Evolutionary conservation across 2,329 filamentous ascomycete genomes (phyloP).

Genomic region (Diaporthe capsici): DNA sequence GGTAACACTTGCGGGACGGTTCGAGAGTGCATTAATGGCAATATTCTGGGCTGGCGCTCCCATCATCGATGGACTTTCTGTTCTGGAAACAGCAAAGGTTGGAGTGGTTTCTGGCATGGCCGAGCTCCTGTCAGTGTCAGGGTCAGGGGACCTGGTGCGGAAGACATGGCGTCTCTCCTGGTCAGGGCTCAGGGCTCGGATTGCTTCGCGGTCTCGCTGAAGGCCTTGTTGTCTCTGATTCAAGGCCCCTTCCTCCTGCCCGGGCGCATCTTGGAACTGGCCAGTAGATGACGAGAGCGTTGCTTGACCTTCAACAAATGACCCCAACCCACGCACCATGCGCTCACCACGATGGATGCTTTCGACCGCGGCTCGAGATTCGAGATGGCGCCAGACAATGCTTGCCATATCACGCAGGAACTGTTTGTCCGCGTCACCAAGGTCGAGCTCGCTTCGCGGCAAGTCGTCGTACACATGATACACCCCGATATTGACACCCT

Average conservation of each 20-base stretch:
- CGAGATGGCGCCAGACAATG: conserved; percentile 48
- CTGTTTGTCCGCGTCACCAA: conserved; percentile 41
- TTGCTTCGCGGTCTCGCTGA: conserved; percentile 10
- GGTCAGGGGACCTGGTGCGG: background rate
- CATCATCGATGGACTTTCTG: background rate
- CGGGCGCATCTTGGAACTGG: conserved; percentile 23
- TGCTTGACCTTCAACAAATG: conserved; percentile 44
- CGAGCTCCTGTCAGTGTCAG: conserved; percentile 10
- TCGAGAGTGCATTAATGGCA: background rate
- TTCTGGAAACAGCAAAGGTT: background rate
- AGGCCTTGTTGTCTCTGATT: conserved; percentile 31
- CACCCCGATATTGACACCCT: conserved; percentile 39
- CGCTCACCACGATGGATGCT: conserved; percentile 45
- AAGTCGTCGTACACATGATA: conserved; percentile 21
- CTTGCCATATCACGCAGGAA: conserved; percentile 46
- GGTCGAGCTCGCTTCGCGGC: background rate
- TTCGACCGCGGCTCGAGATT: conserved; percentile 44
- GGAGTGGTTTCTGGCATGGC: background rate
- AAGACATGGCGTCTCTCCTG: background rate
- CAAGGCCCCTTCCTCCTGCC: conserved; percentile 28
- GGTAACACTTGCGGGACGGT: background rate
- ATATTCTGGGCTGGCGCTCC: background rate
- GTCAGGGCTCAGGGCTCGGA: background rate
- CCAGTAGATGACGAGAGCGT: conserved; percentile 5
- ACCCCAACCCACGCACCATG: conserved; percentile 46